Evolutionary conservation across 2,329 filamentous ascomycete species (phyloP).

Genomic region (Orbilia blumenaviensis): DNA sequence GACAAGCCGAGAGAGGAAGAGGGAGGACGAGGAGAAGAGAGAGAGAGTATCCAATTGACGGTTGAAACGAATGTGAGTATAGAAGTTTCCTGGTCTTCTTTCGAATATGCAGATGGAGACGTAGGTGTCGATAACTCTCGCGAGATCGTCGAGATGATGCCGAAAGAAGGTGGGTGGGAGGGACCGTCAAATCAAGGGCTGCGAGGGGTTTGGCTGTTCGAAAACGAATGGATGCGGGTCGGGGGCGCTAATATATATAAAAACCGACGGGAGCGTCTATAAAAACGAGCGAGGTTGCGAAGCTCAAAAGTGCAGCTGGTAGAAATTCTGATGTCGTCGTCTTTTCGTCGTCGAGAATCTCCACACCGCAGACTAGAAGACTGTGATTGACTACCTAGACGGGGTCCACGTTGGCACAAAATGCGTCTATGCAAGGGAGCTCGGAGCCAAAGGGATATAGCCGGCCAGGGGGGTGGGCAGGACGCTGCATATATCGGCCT

Average conservation of each 20-base stretch:
- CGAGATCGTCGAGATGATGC: conserved; percentile 20
- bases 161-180: conserved; percentile 15
- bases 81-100: neutral
- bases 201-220: neutral
- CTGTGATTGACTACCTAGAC: too few relatives aligned
- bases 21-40: too few relatives aligned
- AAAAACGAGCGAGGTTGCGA: neutral
- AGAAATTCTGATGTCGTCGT: conserved; percentile 17
- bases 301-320: conserved; percentile 50
- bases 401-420: conserved; percentile 43
- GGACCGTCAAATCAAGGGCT: neutral
- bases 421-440: conserved; percentile 50
- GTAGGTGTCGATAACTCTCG: conserved; percentile 12
- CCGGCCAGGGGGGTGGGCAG: conserved; percentile 31
- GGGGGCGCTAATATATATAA: conserved; percentile 4
- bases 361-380: too few relatives aligned
- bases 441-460: conserved; percentile 38
- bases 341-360: conserved; percentile 16
- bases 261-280: conserved; percentile 15
- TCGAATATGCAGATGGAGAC: neutral
- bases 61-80: neutral
- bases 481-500: conserved; percentile 15
- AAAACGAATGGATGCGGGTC: neutral
- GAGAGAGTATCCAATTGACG: conserved; percentile 5
- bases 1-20: too few relatives aligned